Evolutionary conservation across 75 land plant genomes (phyloP).

Genomic region (Picea sitchensis): DNA sequence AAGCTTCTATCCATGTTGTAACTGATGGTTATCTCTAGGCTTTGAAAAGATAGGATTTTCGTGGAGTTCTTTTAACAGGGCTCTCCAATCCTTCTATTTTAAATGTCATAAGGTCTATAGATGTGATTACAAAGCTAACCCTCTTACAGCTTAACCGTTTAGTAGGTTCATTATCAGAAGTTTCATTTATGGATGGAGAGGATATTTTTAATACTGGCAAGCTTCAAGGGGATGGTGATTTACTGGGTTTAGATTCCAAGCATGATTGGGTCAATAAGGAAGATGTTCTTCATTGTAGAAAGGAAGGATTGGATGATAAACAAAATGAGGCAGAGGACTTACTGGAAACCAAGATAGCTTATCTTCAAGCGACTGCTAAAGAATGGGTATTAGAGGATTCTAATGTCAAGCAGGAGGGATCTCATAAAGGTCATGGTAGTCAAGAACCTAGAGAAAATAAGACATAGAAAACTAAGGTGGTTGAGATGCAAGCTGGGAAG

Average conservation of each 20-base stretch:
- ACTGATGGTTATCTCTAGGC: slow-evolving; percentile 85
- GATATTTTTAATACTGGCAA: too few species aligned
- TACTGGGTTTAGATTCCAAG: too few species aligned
- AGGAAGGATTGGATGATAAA: too few species aligned
- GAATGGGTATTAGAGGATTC: neutral
- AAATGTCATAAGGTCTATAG: slow-evolving; percentile 65
- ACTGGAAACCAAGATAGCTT: neutral
- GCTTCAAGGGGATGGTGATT: too few species aligned
- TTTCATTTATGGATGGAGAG: slow-evolving; percentile 70
- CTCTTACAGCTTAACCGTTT: slow-evolving; percentile 72
- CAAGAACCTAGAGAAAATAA: neutral
- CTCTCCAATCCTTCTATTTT: slow-evolving; percentile 64
- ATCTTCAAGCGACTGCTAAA: neutral
- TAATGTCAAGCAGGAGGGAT: neutral
- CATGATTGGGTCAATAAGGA: too few species aligned
- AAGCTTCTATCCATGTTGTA: slow-evolving; percentile 84
- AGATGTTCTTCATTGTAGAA: too few species aligned
- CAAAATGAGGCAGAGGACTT: too few species aligned
- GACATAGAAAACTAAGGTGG: neutral
- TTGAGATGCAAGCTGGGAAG: neutral
- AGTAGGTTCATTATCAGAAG: slow-evolving; percentile 68
- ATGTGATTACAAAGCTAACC: slow-evolving; percentile 62
- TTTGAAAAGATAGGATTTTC: slow-evolving; percentile 78
- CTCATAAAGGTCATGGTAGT: neutral
- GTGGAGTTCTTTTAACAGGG: slow-evolving; percentile 75